Base-by-base conservation (phyloP, 2,329 filamentous ascomycete species). In the Rhytidhysteron rufulum region DNA sequence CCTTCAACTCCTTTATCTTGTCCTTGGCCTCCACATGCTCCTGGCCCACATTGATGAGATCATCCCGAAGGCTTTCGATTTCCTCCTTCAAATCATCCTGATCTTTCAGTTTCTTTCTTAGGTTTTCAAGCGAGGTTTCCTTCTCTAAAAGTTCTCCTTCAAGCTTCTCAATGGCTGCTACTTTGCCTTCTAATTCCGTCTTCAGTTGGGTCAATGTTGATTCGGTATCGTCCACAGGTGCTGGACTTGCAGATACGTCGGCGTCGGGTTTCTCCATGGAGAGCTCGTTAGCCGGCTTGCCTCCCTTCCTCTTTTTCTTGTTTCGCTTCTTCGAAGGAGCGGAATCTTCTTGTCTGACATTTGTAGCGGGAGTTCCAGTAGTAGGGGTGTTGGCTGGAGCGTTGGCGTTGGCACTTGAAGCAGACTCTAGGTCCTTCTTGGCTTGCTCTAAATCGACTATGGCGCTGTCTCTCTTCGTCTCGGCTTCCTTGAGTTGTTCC, bases 1-100 rank as follows among this genome's bases (percentile, higher is more conserved):
- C 72, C 47, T 82, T 74, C 1, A 95, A 74, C 39, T 79, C 73
- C 67, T 94, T 82, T 37, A 81, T 67, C 60, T 78, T 82, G 50
- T 93, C 82, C 65, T 89, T 91, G 11, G 86, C 83, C 50, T 87
- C 83, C 9, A 95, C 88, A 54, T 91, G 85, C 44, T 94, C 87
- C 51, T 89, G 80, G 8, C 89, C 89, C 46, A 94, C 81, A 35
- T 80, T 75, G 31, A 91, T 68, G 6, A 97, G 70, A 49, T 90
- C 86, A 41, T 95, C 88, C 37, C 85, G 80, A 44, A 97, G 70
- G 3, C 79, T 82, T 54, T 94, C 88, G 43, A 96, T 86, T 66
- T 97, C 90, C 54, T 95, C 90, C 19, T 80, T 77, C 31, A 95
- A 71, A 16, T 84, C 83, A 39, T 91, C 87, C 55, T 83, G 78